Evolutionary conservation across 2,329 filamentous ascomycete species (phyloP), one percentile per base, ranked within the genome.

Genomic region (Phyllosticta citribraziliensis): DNA sequence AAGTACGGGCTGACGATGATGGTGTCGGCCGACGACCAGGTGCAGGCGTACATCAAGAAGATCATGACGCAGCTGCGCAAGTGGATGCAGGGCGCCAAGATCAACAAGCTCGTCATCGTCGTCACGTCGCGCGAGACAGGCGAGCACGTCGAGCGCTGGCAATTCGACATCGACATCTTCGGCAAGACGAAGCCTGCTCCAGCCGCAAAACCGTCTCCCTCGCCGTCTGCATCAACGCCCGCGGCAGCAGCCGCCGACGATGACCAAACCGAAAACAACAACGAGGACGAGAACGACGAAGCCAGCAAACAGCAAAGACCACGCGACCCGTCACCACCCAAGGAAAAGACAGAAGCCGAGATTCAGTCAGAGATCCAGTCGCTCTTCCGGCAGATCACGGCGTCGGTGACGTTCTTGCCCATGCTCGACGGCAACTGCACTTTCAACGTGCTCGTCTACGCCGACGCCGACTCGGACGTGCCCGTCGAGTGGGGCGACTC

Each of bases 1-100:
- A 99, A 99, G 79, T 99, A 99, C 87, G 94, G 94, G 69, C 84
- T 99, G 70, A 97, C 96, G 70, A 96, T 97, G 91, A 88, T 96
- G 69, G 84, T 97, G 57, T 95, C 93, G 33, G 85, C 91, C 65
- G 94, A 99, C 74, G 94, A 97, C 79, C 93, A 99, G 78, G 94
- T 99, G 72, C 96, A 96, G 76, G 91, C 92, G 33, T 99, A 99
- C 78, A 96, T 99, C 80, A 97, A 96, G 76, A 96, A 95, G 78
- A 97, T 99, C 78, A 99, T 97, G 92, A 87, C 87, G 27, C 94
- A 99, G 76, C 84, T 99, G 62, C 93, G 95, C 78, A 91, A 90
- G 73, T 99, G 94, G 94, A 97, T 97, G 91, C 82, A 91, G 58
- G 89, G 88, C 68, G 91, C 92, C 73, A 97, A 99, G 77, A 97